Conservation (phyloP, 805 yeast species). For the Sugiyamaella mastotermitis region DNA sequence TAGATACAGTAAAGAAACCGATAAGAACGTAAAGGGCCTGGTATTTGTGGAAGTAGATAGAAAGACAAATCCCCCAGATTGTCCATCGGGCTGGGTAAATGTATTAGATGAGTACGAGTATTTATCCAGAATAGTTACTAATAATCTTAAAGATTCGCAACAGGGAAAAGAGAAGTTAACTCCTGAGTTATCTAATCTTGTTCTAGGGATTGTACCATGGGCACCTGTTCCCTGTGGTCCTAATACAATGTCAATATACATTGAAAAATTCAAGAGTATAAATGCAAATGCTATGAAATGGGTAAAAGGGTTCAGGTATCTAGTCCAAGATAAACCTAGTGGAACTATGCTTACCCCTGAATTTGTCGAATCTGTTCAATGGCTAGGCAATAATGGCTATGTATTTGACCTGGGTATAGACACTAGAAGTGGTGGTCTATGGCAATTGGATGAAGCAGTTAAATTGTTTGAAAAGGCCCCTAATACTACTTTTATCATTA, state of each 20-base stretch:
- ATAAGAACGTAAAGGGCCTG: constrained; percentile 24
- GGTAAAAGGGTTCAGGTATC: constrained; percentile 38
- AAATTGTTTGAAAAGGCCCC: constrained; percentile 27
- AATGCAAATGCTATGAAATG: constrained; percentile 13
- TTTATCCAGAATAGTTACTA: constrained; percentile 18
- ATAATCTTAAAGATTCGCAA: background rate
- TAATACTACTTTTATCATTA: constrained; percentile 30
- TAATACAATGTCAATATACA: constrained; percentile 15
- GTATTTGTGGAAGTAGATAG: constrained; percentile 36
- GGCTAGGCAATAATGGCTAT: constrained; percentile 29
- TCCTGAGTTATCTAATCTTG: constrained; percentile 6
- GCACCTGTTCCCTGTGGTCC: constrained; percentile 38
- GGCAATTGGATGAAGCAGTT: constrained; percentile 37
- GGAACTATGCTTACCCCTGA: constrained; percentile 29
- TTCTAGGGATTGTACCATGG: constrained; percentile 39
- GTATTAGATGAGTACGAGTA: constrained; percentile 29
- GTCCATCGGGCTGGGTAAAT: constrained; percentile 20
- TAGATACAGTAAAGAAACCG: constrained; percentile 23
- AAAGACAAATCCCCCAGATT: constrained; percentile 11
- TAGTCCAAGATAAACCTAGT: constrained; percentile 39
- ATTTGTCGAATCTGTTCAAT: constrained; percentile 32
- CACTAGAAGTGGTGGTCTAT: constrained; percentile 32
- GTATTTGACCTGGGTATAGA: constrained; percentile 42
- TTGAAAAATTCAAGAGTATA: constrained; percentile 15
- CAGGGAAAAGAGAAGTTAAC: constrained; percentile 1